These are phyloP conservation scores for Dictyostelium purpureum DNA, from an alignment of 78 protist species.

Conservation along the genomic window DNA sequence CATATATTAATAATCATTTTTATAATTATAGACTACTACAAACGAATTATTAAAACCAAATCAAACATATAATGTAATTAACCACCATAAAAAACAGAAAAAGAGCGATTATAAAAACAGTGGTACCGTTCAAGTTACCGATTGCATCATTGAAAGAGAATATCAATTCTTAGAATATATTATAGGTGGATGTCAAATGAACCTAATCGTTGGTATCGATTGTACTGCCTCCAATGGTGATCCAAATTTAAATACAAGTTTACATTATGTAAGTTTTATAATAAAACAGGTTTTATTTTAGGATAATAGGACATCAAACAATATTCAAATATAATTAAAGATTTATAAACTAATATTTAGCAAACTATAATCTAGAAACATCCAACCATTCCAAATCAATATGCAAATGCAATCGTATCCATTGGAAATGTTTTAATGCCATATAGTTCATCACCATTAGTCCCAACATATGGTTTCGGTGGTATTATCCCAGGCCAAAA, in stretches of 20 bases:
- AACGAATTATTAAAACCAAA: slow-evolving; percentile 15
- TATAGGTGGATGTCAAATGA: slow-evolving; percentile 79
- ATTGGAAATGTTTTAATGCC: slow-evolving; percentile 49
- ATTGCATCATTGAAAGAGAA: slow-evolving; percentile 15
- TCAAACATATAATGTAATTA: neutral
- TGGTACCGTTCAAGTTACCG: slow-evolving; percentile 60
- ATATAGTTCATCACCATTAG: neutral
- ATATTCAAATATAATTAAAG: too few relatives aligned
- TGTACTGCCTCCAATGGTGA: slow-evolving; percentile 90
- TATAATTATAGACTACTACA: too few relatives aligned
- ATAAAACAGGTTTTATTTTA: neutral
- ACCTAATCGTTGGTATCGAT: slow-evolving; percentile 89
- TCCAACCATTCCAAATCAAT: slow-evolving; percentile 66
- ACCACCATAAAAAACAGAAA: slow-evolving; percentile 59
- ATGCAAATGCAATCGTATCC: slow-evolving; percentile 54
- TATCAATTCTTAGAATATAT: slow-evolving; percentile 84
- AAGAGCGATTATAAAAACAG: slow-evolving; percentile 50
- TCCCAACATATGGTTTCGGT: slow-evolving; percentile 92
- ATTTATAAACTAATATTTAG: too few relatives aligned
- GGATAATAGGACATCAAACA: too few relatives aligned
- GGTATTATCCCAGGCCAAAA: slow-evolving; percentile 65
- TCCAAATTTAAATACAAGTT: neutral
- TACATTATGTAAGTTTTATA: slow-evolving; percentile 6
- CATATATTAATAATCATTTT: too few relatives aligned
- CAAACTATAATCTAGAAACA: slow-evolving; percentile 5